These are phyloP conservation scores for Fusarium brachygibbosum DNA, from an alignment of 2,329 filamentous ascomycete species.

Conservation along the genomic window DNA sequence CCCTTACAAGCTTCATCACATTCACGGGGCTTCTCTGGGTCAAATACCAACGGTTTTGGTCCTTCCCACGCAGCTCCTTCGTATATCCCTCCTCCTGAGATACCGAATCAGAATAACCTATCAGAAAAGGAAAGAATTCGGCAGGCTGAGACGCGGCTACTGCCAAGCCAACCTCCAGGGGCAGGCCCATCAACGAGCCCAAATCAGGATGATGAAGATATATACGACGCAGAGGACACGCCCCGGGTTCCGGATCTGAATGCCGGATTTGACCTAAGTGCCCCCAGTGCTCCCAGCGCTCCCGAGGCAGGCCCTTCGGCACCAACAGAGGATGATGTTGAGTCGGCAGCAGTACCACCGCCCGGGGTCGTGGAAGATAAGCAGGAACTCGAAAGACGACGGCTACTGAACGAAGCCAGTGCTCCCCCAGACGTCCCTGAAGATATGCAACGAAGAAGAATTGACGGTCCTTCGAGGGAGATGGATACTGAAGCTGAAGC, in stretches of 20 bases:
- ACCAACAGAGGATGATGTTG: conserved; percentile 62
- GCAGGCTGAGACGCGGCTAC: conserved; percentile 80
- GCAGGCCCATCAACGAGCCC: conserved; percentile 46
- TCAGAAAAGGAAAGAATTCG: conserved; percentile 87
- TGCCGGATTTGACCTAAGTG: conserved; percentile 28
- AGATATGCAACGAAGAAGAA: conserved; percentile 60
- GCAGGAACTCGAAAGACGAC: conserved; percentile 77
- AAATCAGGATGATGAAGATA: conserved; percentile 58
- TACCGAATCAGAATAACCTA: conserved; percentile 71
- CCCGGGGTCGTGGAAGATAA: conserved; percentile 74
- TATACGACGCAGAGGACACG: conserved; percentile 64
- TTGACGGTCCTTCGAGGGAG: conserved; percentile 50
- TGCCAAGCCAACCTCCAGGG: conserved; percentile 79
- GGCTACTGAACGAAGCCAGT: conserved; percentile 74
- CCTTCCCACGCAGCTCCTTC: conserved; percentile 52
- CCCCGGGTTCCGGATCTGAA: conserved; percentile 44
- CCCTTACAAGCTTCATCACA: conserved; percentile 32
- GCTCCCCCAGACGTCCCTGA: conserved; percentile 71
- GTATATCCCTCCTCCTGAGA: conserved; percentile 71
- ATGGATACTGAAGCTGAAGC: conserved; percentile 55
- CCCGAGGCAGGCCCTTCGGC: conserved; percentile 55
- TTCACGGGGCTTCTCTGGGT: conserved; percentile 20
- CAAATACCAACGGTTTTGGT: conserved; percentile 34
- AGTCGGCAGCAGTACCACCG: conserved; percentile 47
- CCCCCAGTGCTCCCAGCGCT: conserved; percentile 19